Evolutionary conservation across 768 basidiomycete species (phyloP).

Genomic region (Phylloporus scabripes): DNA sequence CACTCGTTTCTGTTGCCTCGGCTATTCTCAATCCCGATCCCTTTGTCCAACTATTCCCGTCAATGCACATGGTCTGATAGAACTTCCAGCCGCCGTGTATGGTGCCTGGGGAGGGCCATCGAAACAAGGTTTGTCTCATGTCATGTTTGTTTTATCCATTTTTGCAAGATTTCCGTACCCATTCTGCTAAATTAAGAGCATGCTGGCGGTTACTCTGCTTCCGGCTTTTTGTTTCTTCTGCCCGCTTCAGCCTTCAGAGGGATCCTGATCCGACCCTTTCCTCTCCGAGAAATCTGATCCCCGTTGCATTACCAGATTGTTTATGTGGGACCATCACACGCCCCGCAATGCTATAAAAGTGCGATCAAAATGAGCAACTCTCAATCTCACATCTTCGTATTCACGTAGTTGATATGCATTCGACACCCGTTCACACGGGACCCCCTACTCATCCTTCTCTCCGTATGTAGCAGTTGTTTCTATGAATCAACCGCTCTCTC

Average conservation of each 20-base stretch:
- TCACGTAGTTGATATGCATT: conserved; percentile 10
- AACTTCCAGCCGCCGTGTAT: conserved; percentile 6
- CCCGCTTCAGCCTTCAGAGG: conserved; percentile 11
- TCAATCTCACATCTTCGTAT: conserved; percentile 2
- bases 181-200: conserved; percentile 20
- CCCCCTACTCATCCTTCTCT: conserved; percentile 29
- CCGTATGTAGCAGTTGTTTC: conserved; percentile 18
- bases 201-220: neutral
- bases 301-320: conserved; percentile 15
- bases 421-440: conserved; percentile 17
- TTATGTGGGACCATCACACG: conserved; percentile 16
- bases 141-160: conserved; percentile 25
- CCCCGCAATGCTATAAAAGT: conserved; percentile 15
- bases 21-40: conserved; percentile 4
- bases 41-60: conserved; percentile 9
- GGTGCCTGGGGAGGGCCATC: conserved; percentile 22
- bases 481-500: neutral
- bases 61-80: conserved; percentile 14
- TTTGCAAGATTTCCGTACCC: conserved; percentile 21
- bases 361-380: neutral
- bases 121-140: conserved; percentile 31
- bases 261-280: conserved; percentile 20
- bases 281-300: conserved; percentile 11
- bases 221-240: conserved; percentile 14
- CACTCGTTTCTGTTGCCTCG: conserved; percentile 13